Evolutionary conservation across 768 basidiomycete genomes (phyloP), one percentile per base, ranked within the genome.

Genomic region (Pulveroboletus sp.): DNA sequence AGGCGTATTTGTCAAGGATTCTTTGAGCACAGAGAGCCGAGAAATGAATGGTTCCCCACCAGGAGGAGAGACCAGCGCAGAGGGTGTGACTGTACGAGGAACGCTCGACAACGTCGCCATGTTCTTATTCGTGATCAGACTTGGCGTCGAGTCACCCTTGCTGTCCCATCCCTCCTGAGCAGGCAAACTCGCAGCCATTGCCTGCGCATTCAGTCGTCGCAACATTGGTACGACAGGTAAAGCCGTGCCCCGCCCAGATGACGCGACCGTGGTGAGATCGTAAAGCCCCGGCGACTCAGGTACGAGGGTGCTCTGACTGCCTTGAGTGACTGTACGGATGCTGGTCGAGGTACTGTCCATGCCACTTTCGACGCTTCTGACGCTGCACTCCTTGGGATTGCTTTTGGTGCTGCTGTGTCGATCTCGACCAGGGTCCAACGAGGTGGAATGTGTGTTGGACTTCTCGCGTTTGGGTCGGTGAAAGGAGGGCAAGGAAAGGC

Each of bases 401-500:
- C 41, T 26, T 6, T 49, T 48, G 15, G 36, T n/a, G 11, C 8
- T 26, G 4, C 4, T 27, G 17, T 8, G 13, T 24, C 31, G 27
- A 21, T 27, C 53, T 26, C 15, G 36, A 21, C 40, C 8, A 15
- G 32, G 50, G 18, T 42, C 41, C 13, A 43, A 33, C 15, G 14
- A 15, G 14, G 39, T 6, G 37, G 51, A 42, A 9, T 32, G 15
- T 1, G 51, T 43, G 15, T 37, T 15, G 6, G 57, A 39, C 31
- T 59, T 66, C 21, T 50, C 55, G 31, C 51, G 66, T n/a, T 49
- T 66, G 28, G 47, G 32, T 15, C 53, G 54, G 6, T 46, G 40
- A 31, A 68, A 57, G n/a, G 55, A 24, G 24, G 62, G 18, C 6
- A 66, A 60, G 8, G 58, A 61, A 51, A 66, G 67, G 3, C 59